A percentile compares a stretch with the other conserved stretches of the same genome.
phyloP scores from a whole-genome alignment of 2,329 filamentous ascomycete genomes.

The Cercospora nicotianae region DNA sequence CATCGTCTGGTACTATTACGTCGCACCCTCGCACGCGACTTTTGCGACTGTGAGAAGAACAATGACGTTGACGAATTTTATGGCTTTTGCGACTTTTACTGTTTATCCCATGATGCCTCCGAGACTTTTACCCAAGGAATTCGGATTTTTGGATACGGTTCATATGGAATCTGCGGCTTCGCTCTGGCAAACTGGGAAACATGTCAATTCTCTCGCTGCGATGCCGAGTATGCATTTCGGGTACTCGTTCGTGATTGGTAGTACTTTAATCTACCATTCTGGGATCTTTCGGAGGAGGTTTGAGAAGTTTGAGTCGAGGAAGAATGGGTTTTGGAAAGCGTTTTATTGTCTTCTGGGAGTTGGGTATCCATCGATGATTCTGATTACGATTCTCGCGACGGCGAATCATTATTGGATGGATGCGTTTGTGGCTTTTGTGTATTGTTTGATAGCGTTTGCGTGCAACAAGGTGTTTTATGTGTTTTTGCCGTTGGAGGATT shows the following conservation, averaged over 20 bases:
- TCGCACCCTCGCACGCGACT: slow-evolving; percentile 50
- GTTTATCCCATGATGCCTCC: slow-evolving; percentile 54
- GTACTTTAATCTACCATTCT: slow-evolving; percentile 53
- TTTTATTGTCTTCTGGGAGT: slow-evolving; percentile 52
- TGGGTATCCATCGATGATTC: slow-evolving; percentile 55
- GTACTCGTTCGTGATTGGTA: slow-evolving; percentile 54
- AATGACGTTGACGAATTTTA: slow-evolving; percentile 52
- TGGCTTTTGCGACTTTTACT: slow-evolving; percentile 52
- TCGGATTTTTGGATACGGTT: slow-evolving; percentile 47
- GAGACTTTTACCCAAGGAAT: slow-evolving; percentile 45
- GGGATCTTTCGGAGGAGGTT: slow-evolving; percentile 42
- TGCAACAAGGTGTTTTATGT: slow-evolving; percentile 53
- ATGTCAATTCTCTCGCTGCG: slow-evolving; percentile 46
- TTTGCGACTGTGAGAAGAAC: slow-evolving; percentile 45
- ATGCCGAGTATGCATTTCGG: slow-evolving; percentile 55
- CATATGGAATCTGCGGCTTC: slow-evolving; percentile 47
- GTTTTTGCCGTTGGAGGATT: slow-evolving; percentile 53
- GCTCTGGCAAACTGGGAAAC: slow-evolving; percentile 49
- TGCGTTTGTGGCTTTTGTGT: slow-evolving; percentile 51
- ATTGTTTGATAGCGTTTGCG: slow-evolving; percentile 45
- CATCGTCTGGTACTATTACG: slow-evolving; percentile 57
- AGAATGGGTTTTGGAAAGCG: slow-evolving; percentile 44
- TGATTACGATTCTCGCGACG: slow-evolving; percentile 59
- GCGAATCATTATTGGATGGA: slow-evolving; percentile 62
- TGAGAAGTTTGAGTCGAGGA: slow-evolving; percentile 46